These are phyloP conservation scores for Candida nonsorbophila DNA, from an alignment of 805 yeast species.

Conservation along the genomic window DNA sequence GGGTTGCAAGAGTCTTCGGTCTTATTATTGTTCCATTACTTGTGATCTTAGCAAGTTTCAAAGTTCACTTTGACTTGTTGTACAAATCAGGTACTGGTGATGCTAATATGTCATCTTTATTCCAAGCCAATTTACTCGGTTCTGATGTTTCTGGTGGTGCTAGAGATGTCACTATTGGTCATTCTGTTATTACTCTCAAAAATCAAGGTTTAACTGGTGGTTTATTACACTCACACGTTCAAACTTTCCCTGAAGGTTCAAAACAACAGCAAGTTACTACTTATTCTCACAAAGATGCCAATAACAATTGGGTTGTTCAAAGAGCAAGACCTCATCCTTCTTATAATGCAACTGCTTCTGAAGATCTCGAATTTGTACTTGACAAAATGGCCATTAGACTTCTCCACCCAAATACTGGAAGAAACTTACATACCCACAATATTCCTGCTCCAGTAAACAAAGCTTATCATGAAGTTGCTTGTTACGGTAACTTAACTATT, in stretches of 20 bases:
- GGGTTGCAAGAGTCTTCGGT: slow-evolving; percentile 62
- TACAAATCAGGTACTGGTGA: slow-evolving; percentile 79
- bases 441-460: slow-evolving; percentile 58
- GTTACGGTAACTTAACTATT: slow-evolving; percentile 59
- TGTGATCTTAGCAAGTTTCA: slow-evolving; percentile 63
- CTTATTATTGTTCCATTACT: slow-evolving; percentile 58
- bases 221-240: slow-evolving; percentile 42
- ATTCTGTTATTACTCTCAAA: slow-evolving; percentile 34
- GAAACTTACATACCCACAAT: slow-evolving; percentile 69
- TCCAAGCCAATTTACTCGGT: slow-evolving; percentile 72
- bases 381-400: slow-evolving; percentile 63
- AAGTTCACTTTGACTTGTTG: slow-evolving; percentile 68
- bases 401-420: slow-evolving; percentile 55
- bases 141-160: slow-evolving; percentile 62
- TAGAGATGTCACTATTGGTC: slow-evolving; percentile 59
- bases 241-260: slow-evolving; percentile 43
- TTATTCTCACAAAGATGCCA: slow-evolving; percentile 41
- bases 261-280: slow-evolving; percentile 45
- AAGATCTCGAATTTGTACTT: slow-evolving; percentile 33
- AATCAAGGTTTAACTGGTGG: slow-evolving; percentile 42
- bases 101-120: slow-evolving; percentile 71
- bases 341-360: slow-evolving; percentile 25
- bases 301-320: slow-evolving; percentile 45
- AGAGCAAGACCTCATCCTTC: slow-evolving; percentile 36
- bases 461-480: slow-evolving; percentile 58